A percentile compares a stretch with the other conserved stretches of the same genome.
These are phyloP conservation scores for Acer saccharum DNA, from an alignment of 345 rosid genomes.

Conservation along the genomic window DNA sequence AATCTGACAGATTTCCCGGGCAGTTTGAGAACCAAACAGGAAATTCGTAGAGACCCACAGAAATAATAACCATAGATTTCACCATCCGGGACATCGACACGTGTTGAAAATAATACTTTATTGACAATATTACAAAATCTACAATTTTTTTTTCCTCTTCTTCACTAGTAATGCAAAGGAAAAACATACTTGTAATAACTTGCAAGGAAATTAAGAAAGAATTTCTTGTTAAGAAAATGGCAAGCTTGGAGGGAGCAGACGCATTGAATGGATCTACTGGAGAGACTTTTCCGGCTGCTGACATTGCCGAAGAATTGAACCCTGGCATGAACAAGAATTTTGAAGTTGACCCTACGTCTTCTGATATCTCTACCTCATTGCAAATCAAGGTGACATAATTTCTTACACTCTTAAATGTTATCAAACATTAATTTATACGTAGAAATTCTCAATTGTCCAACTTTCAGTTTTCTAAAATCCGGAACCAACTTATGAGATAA, in stretches of 20 bases:
- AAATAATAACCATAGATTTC: conserved; percentile 11
- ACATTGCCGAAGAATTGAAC: conserved; percentile 40
- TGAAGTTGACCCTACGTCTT: conserved; percentile 49
- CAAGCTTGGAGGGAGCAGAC: conserved; percentile 19
- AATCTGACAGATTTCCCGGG: conserved; percentile 23
- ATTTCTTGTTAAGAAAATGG: conserved; percentile 30
- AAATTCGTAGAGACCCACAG: conserved; percentile 8
- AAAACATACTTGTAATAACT: neutral
- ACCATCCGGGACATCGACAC: neutral
- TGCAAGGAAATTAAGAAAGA: neutral
- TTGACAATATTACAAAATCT: conserved; percentile 1
- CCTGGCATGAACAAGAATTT: conserved; percentile 38
- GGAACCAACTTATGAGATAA: too few relatives aligned
- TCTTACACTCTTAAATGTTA: neutral
- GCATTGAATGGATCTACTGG: neutral
- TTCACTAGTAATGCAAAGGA: conserved; percentile 11
- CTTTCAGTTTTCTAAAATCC: too few relatives aligned
- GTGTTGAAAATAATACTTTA: neutral
- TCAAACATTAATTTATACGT: neutral
- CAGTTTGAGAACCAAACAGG: conserved; percentile 10
- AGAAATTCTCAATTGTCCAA: neutral
- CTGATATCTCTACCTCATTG: conserved; percentile 35
- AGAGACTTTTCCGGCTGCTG: conserved; percentile 52
- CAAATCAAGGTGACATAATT: conserved; percentile 24
- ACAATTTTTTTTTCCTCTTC: neutral